Conservation (phyloP, 768 basidiomycete genomes). For the Leccinum arenicola region DNA sequence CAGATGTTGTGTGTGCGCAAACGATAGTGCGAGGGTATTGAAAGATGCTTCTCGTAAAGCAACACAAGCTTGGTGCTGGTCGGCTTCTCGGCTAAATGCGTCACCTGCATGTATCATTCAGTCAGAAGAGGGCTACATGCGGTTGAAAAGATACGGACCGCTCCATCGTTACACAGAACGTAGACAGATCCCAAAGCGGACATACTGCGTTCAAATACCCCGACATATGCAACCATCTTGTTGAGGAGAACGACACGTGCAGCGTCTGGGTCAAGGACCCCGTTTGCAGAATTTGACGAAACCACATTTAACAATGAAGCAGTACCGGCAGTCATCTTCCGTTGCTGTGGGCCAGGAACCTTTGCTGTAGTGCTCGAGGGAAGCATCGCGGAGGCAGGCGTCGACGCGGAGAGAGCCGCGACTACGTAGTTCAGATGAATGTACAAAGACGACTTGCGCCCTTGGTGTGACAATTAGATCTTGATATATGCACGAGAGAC, state of each 20-base stretch:
- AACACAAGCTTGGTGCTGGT: slow-evolving; percentile 84
- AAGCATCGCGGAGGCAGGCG: slow-evolving; percentile 51
- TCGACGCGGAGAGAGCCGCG: slow-evolving; percentile 83
- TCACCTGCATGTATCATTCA: slow-evolving; percentile 41
- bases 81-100: slow-evolving; percentile 71
- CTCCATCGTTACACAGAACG: no score
- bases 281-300: slow-evolving; percentile 39
- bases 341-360: slow-evolving; percentile 16
- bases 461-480: slow-evolving; percentile 6
- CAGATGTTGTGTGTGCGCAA: slow-evolving; percentile 78
- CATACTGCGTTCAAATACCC: no score
- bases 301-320: neutral
- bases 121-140: neutral
- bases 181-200: no score
- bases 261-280: slow-evolving; percentile 45
- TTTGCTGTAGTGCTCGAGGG: slow-evolving; percentile 61
- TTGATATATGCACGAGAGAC: neutral
- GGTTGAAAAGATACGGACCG: no score
- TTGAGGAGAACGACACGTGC: no score
- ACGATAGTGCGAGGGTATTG: slow-evolving; percentile 68
- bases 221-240: no score
- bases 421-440: slow-evolving; percentile 80
- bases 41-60: slow-evolving; percentile 75
- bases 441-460: slow-evolving; percentile 67
- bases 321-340: slow-evolving; percentile 19